A percentile compares a stretch with the other conserved stretches of the same genome.
Evolutionary conservation across 345 rosid genomes (phyloP).

Genomic region (Syzygium aqueum): DNA sequence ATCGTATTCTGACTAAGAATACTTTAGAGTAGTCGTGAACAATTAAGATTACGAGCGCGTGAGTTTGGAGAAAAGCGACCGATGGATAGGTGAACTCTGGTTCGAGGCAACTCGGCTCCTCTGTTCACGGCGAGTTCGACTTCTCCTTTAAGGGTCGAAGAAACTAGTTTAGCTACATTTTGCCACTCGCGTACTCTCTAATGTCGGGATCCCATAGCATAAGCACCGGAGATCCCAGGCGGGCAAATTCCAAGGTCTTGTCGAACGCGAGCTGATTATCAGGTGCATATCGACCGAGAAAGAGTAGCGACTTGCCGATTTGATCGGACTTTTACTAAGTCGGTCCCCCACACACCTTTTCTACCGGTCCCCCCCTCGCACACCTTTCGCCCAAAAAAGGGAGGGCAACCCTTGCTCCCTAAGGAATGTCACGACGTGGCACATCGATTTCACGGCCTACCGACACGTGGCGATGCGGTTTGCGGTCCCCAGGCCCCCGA

Average conservation of each 20-base stretch:
- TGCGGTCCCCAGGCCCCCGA: background rate
- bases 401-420: background rate
- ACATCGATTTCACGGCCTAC: background rate
- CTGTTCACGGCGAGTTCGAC: background rate
- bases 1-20: too few relatives aligned
- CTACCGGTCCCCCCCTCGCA: too few relatives aligned
- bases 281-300: background rate
- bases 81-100: too few relatives aligned
- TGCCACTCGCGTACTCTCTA: background rate
- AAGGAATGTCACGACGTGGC: background rate
- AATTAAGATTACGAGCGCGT: background rate
- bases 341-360: too few relatives aligned
- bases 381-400: background rate
- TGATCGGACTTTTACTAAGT: too few relatives aligned
- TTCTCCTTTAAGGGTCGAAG: background rate
- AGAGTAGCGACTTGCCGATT: fast-evolving
- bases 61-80: background rate
- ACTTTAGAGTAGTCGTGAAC: too few relatives aligned
- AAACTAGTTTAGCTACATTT: background rate
- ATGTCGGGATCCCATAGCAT: background rate
- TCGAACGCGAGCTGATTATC: background rate
- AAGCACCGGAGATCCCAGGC: background rate
- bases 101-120: background rate
- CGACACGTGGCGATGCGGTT: conserved; percentile 3
- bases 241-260: fast-evolving